Evolutionary conservation across 495 filamentous ascomycete genomes (phyloP).

Genomic region (Pseudevernia furfuracea): DNA sequence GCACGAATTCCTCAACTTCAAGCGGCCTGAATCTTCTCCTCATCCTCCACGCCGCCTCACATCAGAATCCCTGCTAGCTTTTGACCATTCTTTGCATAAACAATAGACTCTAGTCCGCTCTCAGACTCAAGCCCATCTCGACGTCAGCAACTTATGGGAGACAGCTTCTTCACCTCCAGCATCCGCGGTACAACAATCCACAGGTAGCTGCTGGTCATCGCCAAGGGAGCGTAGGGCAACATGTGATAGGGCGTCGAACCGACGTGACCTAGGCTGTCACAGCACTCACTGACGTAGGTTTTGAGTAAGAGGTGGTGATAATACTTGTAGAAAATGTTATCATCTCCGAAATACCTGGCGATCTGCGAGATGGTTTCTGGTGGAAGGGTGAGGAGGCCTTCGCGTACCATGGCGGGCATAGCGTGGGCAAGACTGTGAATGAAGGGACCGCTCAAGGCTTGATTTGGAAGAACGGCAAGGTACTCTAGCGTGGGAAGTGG

Average conservation of each 20-base stretch:
- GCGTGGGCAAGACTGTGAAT: not conserved
- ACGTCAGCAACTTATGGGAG: not conserved
- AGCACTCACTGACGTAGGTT: not conserved
- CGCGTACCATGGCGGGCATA: not conserved
- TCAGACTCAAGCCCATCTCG: not conserved
- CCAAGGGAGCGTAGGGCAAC: not conserved
- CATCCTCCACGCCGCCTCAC: no score
- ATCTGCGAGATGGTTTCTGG: not conserved
- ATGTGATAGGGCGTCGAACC: not conserved
- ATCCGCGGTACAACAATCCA: not conserved
- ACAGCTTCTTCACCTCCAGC: not conserved
- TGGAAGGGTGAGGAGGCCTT: not conserved
- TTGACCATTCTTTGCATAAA: not conserved
- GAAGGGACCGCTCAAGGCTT: not conserved
- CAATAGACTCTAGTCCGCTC: not conserved
- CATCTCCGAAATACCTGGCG: not conserved
- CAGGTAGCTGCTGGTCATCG: not conserved
- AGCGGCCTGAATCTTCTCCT: no score
- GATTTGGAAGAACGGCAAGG: not conserved
- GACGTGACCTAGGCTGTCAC: not conserved
- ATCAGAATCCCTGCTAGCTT: not conserved
- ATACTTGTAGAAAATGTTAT: not conserved
- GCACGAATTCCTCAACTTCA: no score
- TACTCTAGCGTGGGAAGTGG: not conserved
- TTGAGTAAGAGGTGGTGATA: not conserved